Evolutionary conservation across 257 asterid genomes (phyloP), one percentile per base, ranked within the genome.

Genomic region (Nemophila menziesii): DNA sequence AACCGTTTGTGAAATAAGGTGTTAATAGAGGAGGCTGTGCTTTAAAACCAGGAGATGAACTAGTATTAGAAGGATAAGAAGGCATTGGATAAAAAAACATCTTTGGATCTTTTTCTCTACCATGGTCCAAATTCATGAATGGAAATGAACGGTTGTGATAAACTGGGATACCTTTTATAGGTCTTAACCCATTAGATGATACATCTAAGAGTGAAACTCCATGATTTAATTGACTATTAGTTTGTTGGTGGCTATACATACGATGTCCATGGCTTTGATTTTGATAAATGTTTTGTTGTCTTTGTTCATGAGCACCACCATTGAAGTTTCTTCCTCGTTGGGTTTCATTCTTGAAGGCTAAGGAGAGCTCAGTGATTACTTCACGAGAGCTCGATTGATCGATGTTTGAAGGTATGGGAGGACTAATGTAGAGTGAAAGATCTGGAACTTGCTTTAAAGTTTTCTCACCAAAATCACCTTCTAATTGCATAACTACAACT

Each of bases 391-490:
- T 20, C 0, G 56, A 23, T 5, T 65, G 61, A 56, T 73, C 72
- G 50, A 70, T 62, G 43, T 54, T 54, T 16, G 57, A 33, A n/a
- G 22, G 48, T 15, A 19, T 43, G 10, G 95, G 95, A 15, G 72
- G 93, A 44, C 93, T 70, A 46, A 85, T 85, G 60, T 85, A 57
- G 60, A 85, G 95, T 14, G 95, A 85, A 39, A 85, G 93, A 80
- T 85, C 95, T 8, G 93, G 95, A 3, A 56, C 58, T 18, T 60
- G 63, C 15, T 80, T 51, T 33, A 64, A 60, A 5, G 71, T 40
- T 5, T 65, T 19, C 61, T 79, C 95, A 57, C 64, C 44, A 58
- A 77, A 82, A 64, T 69, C 69, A 62, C 87, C 79, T 66, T 78
- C 80, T 18, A 74, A 61, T 73, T 83, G 80, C 90, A 78, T 78